A percentile compares a stretch with the other conserved stretches of the same genome.
These are phyloP conservation scores for Phytophthora sansomeana DNA, from an alignment of 352 stramenopile species.

Conservation along the genomic window DNA sequence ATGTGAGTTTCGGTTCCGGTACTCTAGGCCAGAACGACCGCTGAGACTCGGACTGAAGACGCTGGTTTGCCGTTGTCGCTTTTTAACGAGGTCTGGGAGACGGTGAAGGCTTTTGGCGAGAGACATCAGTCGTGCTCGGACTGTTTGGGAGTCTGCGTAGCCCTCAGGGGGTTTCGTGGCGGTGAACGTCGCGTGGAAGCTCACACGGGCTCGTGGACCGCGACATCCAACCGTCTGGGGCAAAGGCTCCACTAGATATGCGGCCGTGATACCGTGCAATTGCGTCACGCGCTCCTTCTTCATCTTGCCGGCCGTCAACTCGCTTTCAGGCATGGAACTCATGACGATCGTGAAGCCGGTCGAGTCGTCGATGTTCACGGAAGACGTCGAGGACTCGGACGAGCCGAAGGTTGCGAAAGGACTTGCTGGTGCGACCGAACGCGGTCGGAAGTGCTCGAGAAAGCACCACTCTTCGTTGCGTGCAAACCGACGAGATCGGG, in stretches of 20 bases:
- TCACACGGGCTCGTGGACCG: slow-evolving; percentile 41
- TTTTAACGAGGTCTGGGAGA: slow-evolving; percentile 39
- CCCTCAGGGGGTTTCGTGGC: slow-evolving; percentile 20
- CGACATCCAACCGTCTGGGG: slow-evolving; percentile 21
- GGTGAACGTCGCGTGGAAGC: slow-evolving; percentile 51
- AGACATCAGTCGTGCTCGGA: slow-evolving; percentile 31
- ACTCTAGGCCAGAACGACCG: slow-evolving; percentile 18
- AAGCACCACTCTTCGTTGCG: slow-evolving; percentile 63
- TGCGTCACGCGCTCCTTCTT: slow-evolving; percentile 40
- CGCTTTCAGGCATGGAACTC: slow-evolving; percentile 37
- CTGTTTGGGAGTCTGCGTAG: slow-evolving; percentile 33
- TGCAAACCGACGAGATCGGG: slow-evolving; percentile 40
- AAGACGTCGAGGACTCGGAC: slow-evolving; percentile 22
- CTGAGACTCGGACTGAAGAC: slow-evolving; percentile 11
- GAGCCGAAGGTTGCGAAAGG: slow-evolving; percentile 14
- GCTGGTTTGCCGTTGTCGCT: slow-evolving; percentile 24
- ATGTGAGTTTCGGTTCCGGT: slow-evolving; percentile 31
- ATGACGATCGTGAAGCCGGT: slow-evolving; percentile 43
- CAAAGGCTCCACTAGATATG: slow-evolving; percentile 45
- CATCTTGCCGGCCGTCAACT: slow-evolving; percentile 45
- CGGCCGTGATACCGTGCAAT: slow-evolving; percentile 47
- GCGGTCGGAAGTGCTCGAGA: slow-evolving; percentile 45
- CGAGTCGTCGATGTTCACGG: slow-evolving; percentile 21
- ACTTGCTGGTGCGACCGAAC: slow-evolving; percentile 5
- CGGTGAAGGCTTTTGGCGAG: slow-evolving; percentile 42